Base-by-base conservation (phyloP, 441 rosid species). In the Gossypium aridum region DNA sequence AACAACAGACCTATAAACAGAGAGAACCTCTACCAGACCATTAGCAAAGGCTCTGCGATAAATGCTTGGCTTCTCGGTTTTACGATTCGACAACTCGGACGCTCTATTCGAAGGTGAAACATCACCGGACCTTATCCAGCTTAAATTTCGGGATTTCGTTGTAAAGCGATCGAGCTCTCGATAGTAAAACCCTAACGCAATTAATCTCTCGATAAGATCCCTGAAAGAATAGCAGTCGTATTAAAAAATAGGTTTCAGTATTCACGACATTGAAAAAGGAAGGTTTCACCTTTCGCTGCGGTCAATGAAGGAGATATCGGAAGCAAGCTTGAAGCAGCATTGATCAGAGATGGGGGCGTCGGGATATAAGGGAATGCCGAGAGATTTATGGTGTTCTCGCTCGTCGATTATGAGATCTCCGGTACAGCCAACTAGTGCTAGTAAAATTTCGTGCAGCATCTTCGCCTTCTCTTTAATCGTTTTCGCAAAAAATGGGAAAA, bases 381-480 rank as follows among this genome's bases (percentile, higher is more conserved):
- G 80, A 53, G 97, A 84, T 31, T 79, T 78, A 25, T 78, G 85
- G 73, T 87, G 94, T 77, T 90, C 97, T 43, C 92, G 80, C 82
- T 90, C 94, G 87, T 91, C 95, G 85, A 95, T 78, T 56, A 95
- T 88, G 76, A 93, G 92, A 82, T 95, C 97, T 66, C 99, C 97
- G 16, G 98, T 89, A 89, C 86, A 89, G 63, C 99, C 99, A 59
- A 92, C 73, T 8, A 90, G 93, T 53, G 99, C 85, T 5, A 92
- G 86, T 34, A 92, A 85, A 65, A 95, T 92, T 85, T 95, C 99
- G 85, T 93, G 98, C 65, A 92, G 68, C 99, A 93, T 95, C 79
- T 22, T 54, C 12, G 1, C 2, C 16, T 54, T 54, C 1, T 54
- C 25, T 54, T 54, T 17, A 16, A 7, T 20, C 8, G 10, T 8